phyloP scores from a whole-genome alignment of 2,329 filamentous ascomycete genomes.

The Zasmidium citrigriseum region DNA sequence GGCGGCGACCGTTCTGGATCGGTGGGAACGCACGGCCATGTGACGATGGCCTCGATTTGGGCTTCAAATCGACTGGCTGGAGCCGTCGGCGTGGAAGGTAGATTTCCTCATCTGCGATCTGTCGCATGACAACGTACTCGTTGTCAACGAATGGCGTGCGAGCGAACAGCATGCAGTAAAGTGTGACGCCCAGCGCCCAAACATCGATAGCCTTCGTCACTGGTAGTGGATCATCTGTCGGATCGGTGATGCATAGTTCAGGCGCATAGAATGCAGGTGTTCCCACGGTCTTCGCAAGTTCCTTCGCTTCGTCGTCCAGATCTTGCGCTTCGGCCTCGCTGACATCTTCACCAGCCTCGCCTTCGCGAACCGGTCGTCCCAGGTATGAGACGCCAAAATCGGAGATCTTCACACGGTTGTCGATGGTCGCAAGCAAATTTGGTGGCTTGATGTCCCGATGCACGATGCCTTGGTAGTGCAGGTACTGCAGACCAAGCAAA shows the following conservation, averaged over 20 bases:
- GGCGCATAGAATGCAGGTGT: constrained; percentile 97
- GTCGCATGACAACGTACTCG: constrained; percentile 86
- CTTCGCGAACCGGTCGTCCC: constrained; percentile 78
- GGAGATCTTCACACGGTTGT: constrained; percentile 91
- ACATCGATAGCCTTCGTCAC: constrained; percentile 93
- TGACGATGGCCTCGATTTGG: constrained; percentile 48
- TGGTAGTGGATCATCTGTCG: constrained; percentile 66
- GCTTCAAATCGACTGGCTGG: constrained; percentile 62
- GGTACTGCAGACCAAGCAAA: constrained; percentile 87
- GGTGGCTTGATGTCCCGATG: constrained; percentile 61
- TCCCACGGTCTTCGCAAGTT: constrained; percentile 96
- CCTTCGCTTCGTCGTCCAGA: constrained; percentile 81
- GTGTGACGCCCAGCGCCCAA: constrained; percentile 93
- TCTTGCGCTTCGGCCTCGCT: constrained; percentile 78
- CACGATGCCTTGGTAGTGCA: constrained; percentile 59
- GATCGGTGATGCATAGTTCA: constrained; percentile 88
- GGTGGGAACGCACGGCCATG: constrained; percentile 47
- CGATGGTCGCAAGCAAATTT: constrained; percentile 83
- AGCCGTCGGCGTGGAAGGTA: constrained; percentile 82
- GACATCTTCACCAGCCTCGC: constrained; percentile 62
- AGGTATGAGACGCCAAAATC: constrained; percentile 99
- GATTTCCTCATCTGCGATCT: constrained; percentile 89
- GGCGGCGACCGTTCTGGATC: constrained; percentile 65
- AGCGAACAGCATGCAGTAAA: constrained; percentile 93
- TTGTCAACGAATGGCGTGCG: constrained; percentile 93